A percentile compares a stretch with the other conserved stretches of the same genome.
phyloP scores from a whole-genome alignment of 2,329 filamentous ascomycete species.

The Colletotrichum aenigma region DNA sequence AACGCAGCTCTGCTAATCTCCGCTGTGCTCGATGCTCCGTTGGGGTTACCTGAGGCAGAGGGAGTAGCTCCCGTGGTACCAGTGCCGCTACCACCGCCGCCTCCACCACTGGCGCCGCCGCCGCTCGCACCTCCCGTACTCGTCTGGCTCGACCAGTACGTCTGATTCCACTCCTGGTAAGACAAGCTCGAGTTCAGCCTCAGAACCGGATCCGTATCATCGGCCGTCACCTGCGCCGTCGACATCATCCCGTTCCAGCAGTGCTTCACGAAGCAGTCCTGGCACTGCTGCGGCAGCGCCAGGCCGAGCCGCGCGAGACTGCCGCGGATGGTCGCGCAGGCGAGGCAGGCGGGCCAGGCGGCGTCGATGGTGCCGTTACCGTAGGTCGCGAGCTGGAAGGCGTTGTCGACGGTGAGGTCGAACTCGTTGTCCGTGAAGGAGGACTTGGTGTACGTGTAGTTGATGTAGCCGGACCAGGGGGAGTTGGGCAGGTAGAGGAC shows the following conservation, averaged over 20 bases:
- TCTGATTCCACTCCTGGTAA: conserved; percentile 27
- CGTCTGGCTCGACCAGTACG: background rate
- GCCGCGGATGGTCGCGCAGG: conserved; percentile 77
- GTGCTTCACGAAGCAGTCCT: conserved; percentile 27
- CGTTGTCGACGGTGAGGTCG: conserved; percentile 57
- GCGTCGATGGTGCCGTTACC: conserved; percentile 74
- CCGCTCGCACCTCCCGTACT: background rate
- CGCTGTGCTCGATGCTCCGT: background rate
- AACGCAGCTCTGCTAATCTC: background rate
- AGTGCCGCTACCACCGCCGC: background rate
- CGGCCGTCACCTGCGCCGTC: conserved; percentile 7
- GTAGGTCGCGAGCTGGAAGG: conserved; percentile 77
- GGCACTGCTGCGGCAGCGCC: conserved; percentile 25
- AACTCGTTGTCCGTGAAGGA: conserved; percentile 28
- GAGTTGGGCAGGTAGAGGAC: conserved; percentile 33
- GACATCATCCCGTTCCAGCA: conserved; percentile 28
- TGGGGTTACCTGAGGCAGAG: background rate
- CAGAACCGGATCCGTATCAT: conserved; percentile 21
- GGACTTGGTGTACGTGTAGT: conserved; percentile 26
- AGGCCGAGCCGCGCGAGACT: conserved; percentile 54
- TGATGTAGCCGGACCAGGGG: conserved; percentile 30
- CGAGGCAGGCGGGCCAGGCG: conserved; percentile 79
- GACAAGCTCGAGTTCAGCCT: conserved; percentile 25
- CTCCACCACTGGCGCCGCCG: background rate
- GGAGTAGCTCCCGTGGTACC: background rate